A percentile compares a stretch with the other conserved stretches of the same genome.
These are phyloP conservation scores for Teunomyces tritomae DNA, from an alignment of 805 yeast species.

Conservation along the genomic window DNA sequence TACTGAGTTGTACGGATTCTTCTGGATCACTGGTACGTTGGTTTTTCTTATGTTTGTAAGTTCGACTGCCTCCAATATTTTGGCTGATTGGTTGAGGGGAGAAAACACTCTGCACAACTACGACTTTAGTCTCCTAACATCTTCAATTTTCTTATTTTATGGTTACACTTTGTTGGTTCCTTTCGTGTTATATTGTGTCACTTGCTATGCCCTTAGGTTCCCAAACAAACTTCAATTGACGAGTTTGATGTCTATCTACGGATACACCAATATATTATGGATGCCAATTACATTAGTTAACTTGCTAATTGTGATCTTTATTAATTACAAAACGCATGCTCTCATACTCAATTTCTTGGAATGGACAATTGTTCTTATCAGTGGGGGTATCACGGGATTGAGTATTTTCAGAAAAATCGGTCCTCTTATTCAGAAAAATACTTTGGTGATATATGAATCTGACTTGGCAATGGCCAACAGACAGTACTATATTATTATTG, in stretches of 20 bases:
- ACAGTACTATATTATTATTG: constrained; percentile 34
- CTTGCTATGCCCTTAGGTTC: constrained; percentile 56
- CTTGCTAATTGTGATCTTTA: constrained; percentile 54
- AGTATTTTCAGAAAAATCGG: constrained; percentile 49
- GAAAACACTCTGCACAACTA: constrained; percentile 40
- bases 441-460: constrained; percentile 24
- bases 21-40: constrained; percentile 87
- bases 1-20: constrained; percentile 77
- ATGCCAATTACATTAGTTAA: constrained; percentile 70
- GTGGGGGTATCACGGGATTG: constrained; percentile 60
- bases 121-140: constrained; percentile 59
- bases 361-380: constrained; percentile 60
- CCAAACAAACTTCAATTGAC: constrained; percentile 48
- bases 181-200: constrained; percentile 45
- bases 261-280: constrained; percentile 84
- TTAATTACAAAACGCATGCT: constrained; percentile 31
- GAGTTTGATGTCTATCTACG: constrained; percentile 70
- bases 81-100: constrained; percentile 55
- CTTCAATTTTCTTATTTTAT: constrained; percentile 68
- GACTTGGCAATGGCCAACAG: constrained; percentile 33
- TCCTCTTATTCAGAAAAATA: constrained; percentile 35
- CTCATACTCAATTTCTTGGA: constrained; percentile 50
- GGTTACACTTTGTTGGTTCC: constrained; percentile 77
- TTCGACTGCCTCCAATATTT: constrained; percentile 62
- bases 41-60: constrained; percentile 73